Conservation (phyloP, 2,329 filamentous ascomycete species). For the Knoxdaviesia proteae region DNA sequence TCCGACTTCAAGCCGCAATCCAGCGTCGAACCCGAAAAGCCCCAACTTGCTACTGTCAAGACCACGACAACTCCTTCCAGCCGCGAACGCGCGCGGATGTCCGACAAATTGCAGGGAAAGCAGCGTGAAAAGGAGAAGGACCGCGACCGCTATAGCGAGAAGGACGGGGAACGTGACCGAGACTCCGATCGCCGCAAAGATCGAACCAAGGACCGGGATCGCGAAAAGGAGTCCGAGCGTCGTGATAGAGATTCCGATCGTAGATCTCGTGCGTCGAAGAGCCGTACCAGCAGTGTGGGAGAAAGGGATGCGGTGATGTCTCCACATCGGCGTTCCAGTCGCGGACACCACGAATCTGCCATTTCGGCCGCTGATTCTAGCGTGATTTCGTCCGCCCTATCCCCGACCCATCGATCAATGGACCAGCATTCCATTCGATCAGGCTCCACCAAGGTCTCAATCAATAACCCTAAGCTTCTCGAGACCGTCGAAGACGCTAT, state of each 20-base stretch:
- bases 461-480: conserved; percentile 79
- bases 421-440: conserved; percentile 32
- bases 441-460: conserved; percentile 43
- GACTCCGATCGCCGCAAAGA: not conserved
- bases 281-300: conserved; percentile 24
- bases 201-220: no score
- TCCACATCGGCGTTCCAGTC: conserved; percentile 27
- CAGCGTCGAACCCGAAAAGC: conserved; percentile 12
- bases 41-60: conserved; percentile 12
- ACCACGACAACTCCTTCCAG: conserved; percentile 16
- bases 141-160: conserved; percentile 14
- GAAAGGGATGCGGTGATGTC: conserved; percentile 24
- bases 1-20: conserved; percentile 3
- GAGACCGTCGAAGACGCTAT: conserved; percentile 90
- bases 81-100: conserved; percentile 20
- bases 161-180: not conserved
- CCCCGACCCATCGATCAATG: conserved; percentile 32
- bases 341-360: conserved; percentile 28
- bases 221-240: conserved; percentile 8
- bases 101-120: conserved; percentile 11
- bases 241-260: no score
- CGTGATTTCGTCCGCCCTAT: conserved; percentile 29
- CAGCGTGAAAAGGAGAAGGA: conserved; percentile 22
- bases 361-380: conserved; percentile 33
- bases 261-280: conserved; percentile 13